Base-by-base conservation (phyloP, 495 filamentous ascomycete genomes). In the Penicillium lividum region DNA sequence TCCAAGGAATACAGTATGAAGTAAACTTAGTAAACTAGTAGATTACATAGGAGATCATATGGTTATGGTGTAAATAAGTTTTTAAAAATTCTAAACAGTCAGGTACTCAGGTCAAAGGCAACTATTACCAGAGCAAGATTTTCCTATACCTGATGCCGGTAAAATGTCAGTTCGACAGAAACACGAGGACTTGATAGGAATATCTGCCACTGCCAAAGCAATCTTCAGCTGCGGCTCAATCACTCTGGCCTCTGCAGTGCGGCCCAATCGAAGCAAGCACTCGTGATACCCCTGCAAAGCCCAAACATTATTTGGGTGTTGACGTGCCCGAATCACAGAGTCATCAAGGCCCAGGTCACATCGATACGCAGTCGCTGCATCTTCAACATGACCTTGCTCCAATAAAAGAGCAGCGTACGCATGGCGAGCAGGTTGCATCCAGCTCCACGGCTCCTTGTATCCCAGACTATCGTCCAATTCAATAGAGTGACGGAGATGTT, bases 351-450 rank as follows among this genome's bases (percentile, higher is more conserved):
- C 87, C 11, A 90, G 69, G 61, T 90, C 87, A 7, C 81, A 83
- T 1, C 71, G 71, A 51, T 88, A 90, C 6, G 83, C 77, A 4
- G 65, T 67, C 6, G 76, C 67, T 1, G 87, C 86, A 30, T 87
- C 75, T 27, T 80, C 73, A 5, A 84, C 73, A 22, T 73, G 75
- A 1, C 78, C 80, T 52, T 89, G 87, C 57, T 90, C 87, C 10
- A 86, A 65, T 22, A 86, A 68, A 1, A 90, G 73, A 4, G 86
- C 87, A 0, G 80, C 86, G 44, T 84, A 84, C 1, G 86, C 86
- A 66, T 90, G 86, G 3, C 85, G 77, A 0, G 82, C 78, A 4
- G 87, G 85, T 56, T 86, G 84, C 84, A 89, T 87, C 85, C 84
- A 88, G 1, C 81, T 79, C 85, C 85, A 88, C 0, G 87, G 87